Conservation (phyloP, 1,284 basidiomycete species). For the Inonotus hispidus region DNA sequence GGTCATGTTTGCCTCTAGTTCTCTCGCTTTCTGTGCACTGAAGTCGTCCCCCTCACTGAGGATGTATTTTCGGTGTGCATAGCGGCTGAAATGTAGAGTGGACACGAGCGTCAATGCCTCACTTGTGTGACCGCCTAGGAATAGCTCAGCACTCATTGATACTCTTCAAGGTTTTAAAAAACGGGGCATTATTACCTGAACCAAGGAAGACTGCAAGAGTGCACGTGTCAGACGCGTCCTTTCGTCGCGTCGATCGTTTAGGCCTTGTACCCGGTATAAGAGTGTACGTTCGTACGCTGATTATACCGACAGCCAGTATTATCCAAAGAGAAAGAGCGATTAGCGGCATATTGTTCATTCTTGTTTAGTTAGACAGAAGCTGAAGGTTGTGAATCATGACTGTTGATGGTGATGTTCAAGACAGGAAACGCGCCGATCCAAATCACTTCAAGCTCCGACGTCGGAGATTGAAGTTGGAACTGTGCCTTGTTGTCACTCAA, state of each 20-base stretch:
- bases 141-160: slow-evolving; percentile 7
- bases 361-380: not conserved
- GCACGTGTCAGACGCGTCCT: slow-evolving; percentile 23
- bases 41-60: slow-evolving; percentile 79
- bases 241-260: not conserved
- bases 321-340: not conserved
- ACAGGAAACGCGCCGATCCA: not conserved
- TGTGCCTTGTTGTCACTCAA: not conserved
- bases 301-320: not conserved
- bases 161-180: not conserved
- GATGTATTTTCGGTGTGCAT: slow-evolving; percentile 77
- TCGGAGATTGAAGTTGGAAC: not conserved
- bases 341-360: not conserved
- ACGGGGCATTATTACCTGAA: slow-evolving; percentile 43
- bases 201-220: slow-evolving; percentile 53
- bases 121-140: slow-evolving; percentile 86
- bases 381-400: not conserved
- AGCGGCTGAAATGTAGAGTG: slow-evolving; percentile 71
- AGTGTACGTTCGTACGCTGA: not conserved
- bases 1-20: slow-evolving; percentile 47
- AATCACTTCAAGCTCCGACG: not conserved
- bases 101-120: slow-evolving; percentile 82
- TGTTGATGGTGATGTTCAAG: not conserved
- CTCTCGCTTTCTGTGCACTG: slow-evolving; percentile 65
- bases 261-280: not conserved